Base-by-base conservation (phyloP, 345 rosid genomes). In the Eucalyptus sp. region DNA sequence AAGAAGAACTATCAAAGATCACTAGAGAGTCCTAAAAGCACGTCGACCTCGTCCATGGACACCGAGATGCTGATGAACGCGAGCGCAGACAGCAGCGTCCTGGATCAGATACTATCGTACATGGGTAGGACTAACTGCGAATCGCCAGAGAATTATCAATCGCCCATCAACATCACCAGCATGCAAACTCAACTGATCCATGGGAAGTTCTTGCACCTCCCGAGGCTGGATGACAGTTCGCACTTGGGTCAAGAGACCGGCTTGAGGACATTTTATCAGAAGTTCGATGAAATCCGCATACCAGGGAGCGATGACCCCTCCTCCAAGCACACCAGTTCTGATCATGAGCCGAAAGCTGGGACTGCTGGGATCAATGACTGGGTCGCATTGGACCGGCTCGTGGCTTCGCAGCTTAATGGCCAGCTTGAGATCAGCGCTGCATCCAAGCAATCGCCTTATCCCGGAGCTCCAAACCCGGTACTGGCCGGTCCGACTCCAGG, bases 391-490 rank as follows among this genome's bases (percentile, higher is more conserved):
- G 99, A 98, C 88, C 94, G 96, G 86, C 94, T 98, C 2, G 99
- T 97, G 84, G 99, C 99, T 20, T 97, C 97, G 33, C 99, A 97
- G 87, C 96, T 98, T n/a, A 96, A 98, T 89, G 98, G 97, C 87
- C 92, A 91, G 46, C 66, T 86, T 11, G 93, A 94, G 90, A 90
- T 76, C 91, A 90, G 92, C 46, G 90, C 89, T 64, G 88, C 89
- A 90, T 90, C 96, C 68, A 89, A 90, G 88, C 92, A 90, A 48
- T 79, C 84, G 29, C 84, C 84, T 41, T 41, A 76, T 22, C 44
- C 84, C 16, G 84, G 84, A 41, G 48, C 84, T 41, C 44, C 84
- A 1, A 76, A 76, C 84, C 84, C 15, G 9, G 84, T 76, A 41
- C 84, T 20, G 29, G 84, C 84, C 29, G 29, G 84, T 76, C 84